These are phyloP conservation scores for Calonectria pseudoturangicola DNA, from an alignment of 2,329 filamentous ascomycete genomes.

Conservation along the genomic window DNA sequence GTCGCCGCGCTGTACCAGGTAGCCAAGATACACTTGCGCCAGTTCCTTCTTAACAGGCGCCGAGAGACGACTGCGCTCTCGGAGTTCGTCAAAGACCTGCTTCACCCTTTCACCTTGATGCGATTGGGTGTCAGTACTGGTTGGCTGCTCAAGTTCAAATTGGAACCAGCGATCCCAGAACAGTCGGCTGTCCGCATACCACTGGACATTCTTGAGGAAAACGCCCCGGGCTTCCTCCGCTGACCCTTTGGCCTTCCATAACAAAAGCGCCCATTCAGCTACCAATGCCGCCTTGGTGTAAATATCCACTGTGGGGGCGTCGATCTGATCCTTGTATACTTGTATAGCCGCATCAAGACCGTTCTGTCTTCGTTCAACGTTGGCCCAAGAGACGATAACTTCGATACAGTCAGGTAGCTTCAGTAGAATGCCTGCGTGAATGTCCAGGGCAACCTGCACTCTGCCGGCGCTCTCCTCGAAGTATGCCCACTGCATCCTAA, in stretches of 20 bases:
- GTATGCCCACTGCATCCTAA: constrained; percentile 93
- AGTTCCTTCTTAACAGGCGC: constrained; percentile 82
- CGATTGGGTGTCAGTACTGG: constrained; percentile 77
- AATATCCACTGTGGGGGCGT: constrained; percentile 81
- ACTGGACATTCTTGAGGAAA: constrained; percentile 87
- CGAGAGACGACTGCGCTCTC: constrained; percentile 82
- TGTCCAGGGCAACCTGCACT: constrained; percentile 85
- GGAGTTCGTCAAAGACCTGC: constrained; percentile 85
- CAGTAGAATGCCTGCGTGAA: constrained; percentile 87
- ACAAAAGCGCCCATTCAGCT: constrained; percentile 88
- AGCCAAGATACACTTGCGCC: constrained; percentile 85
- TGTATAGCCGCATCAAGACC: constrained; percentile 90
- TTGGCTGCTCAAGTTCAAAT: constrained; percentile 91
- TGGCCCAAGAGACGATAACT: constrained; percentile 90
- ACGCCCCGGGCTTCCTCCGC: constrained; percentile 87
- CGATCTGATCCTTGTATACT: constrained; percentile 87
- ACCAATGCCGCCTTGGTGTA: constrained; percentile 91
- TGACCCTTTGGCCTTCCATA: constrained; percentile 92
- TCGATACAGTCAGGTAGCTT: constrained; percentile 88
- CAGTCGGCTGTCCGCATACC: constrained; percentile 87
- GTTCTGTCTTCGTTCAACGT: constrained; percentile 87
- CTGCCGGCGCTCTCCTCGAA: constrained; percentile 92
- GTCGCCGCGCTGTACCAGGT: constrained; percentile 87
- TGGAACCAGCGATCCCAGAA: constrained; percentile 94
- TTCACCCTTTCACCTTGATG: constrained; percentile 85